phyloP scores from a whole-genome alignment of 192 early-diverging fungal species.

The Coemansia sp. region DNA sequence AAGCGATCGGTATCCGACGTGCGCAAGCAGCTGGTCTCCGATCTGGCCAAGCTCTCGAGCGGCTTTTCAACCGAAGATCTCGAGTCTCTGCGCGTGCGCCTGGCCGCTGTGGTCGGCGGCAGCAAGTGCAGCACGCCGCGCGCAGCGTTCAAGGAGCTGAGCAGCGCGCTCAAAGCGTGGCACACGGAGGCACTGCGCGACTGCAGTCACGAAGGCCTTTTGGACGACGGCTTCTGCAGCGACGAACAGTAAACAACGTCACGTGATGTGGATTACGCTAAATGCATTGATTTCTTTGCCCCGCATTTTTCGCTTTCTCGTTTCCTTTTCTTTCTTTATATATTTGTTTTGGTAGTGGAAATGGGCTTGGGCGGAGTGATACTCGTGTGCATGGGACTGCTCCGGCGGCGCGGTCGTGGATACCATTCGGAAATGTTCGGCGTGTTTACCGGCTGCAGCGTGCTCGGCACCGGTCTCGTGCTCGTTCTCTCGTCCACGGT shows the following conservation, averaged over 20 bases:
- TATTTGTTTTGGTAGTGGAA: not conserved
- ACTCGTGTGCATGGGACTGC: constrained; percentile 9
- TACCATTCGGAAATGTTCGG: not conserved
- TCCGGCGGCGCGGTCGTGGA: constrained; percentile 6
- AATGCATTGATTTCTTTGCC: not conserved
- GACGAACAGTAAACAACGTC: not conserved
- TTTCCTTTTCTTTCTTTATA: not conserved
- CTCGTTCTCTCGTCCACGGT: constrained; percentile 17
- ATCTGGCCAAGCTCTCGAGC: not conserved
- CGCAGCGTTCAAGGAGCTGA: not conserved
- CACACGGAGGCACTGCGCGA: not conserved
- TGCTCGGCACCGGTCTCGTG: constrained; percentile 7
- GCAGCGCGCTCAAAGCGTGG: not conserved
- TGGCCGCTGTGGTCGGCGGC: not conserved
- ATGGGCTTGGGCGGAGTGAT: constrained; percentile 9
- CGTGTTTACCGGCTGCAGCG: not conserved
- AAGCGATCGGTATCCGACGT: not conserved
- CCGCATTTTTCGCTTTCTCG: not conserved
- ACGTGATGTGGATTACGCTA: not conserved
- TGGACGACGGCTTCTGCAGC: not conserved
- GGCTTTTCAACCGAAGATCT: constrained; percentile 13
- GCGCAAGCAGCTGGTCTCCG: constrained; percentile 1
- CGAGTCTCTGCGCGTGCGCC: constrained; percentile 14
- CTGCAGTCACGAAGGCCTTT: not conserved
- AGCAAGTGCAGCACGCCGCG: not conserved